Conservation (phyloP, 2,329 filamentous ascomycete species). For the Ascochyta koolunga region DNA sequence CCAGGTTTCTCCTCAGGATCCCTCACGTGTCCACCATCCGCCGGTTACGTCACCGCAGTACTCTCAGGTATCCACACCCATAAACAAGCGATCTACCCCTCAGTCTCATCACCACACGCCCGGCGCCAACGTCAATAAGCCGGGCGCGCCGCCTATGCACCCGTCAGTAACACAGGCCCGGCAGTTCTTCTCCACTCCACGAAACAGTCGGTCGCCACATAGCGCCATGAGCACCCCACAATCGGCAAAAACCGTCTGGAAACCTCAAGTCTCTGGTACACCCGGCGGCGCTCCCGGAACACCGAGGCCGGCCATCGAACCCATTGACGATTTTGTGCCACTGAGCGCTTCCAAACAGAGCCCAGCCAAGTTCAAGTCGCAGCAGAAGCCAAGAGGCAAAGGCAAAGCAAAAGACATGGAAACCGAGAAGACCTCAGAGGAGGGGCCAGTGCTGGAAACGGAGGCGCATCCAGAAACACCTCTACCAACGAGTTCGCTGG, state of each 20-base stretch:
- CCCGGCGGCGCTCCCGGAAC: constrained; percentile 21
- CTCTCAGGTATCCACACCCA: constrained; percentile 39
- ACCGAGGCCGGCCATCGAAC: constrained; percentile 32
- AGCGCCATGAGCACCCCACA: constrained; percentile 35
- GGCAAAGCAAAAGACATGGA: constrained; percentile 36
- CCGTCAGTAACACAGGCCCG: constrained; percentile 32
- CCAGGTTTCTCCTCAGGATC: constrained; percentile 54
- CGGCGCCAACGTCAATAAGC: constrained; percentile 20
- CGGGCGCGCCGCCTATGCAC: constrained; percentile 29
- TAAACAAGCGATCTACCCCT: constrained; percentile 14
- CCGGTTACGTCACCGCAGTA: constrained; percentile 32
- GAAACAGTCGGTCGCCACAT: constrained; percentile 28
- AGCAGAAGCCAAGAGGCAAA: constrained; percentile 33
- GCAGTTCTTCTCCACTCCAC: constrained; percentile 37
- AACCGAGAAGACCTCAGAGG: constrained; percentile 18
- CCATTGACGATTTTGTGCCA: constrained; percentile 37
- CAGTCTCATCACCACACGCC: constrained; percentile 21
- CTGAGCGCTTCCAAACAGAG: constrained; percentile 23
- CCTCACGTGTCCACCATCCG: constrained; percentile 46
- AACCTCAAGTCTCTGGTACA: constrained; percentile 19
- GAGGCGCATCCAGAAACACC: constrained; percentile 21
- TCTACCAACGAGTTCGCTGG: constrained; percentile 19
- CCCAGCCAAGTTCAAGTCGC: constrained; percentile 30
- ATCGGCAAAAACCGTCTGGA: constrained; percentile 43
- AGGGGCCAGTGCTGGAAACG: constrained; percentile 19